Evolutionary conservation across 306 rosid species (phyloP).

Genomic region (Trifolium dubium): DNA sequence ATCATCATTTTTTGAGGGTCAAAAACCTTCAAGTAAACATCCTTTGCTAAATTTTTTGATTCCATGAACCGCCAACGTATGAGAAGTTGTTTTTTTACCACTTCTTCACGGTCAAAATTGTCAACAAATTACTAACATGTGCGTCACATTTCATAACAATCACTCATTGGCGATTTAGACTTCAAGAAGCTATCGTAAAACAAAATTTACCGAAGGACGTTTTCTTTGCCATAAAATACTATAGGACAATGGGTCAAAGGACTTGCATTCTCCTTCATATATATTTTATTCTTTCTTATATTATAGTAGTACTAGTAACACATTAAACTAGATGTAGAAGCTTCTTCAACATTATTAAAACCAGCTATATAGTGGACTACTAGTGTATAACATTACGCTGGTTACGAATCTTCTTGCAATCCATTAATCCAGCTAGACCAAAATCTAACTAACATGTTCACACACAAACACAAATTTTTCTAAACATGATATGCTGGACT

Average conservation of each 20-base stretch:
- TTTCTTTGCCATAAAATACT: no score
- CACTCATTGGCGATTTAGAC: no score
- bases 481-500: neutral
- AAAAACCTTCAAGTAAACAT: no score
- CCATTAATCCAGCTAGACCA: neutral
- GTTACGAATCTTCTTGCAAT: neutral
- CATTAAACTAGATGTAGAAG: conserved; percentile 3
- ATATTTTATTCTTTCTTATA: neutral
- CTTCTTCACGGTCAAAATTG: no score
- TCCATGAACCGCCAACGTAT: no score
- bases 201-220: no score
- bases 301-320: neutral
- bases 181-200: no score
- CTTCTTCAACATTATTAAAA: conserved; percentile 5
- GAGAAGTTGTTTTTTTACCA: no score
- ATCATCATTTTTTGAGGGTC: no score
- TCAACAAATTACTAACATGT: no score
- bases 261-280: neutral
- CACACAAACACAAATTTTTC: neutral
- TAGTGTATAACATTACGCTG: neutral
- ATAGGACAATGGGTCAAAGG: neutral
- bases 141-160: no score
- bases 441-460: neutral
- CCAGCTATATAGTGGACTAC: conserved; percentile 3
- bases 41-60: no score